phyloP scores from a whole-genome alignment of 176 grass and related monocot species.

The Hsuehochloa calcarea region DNA sequence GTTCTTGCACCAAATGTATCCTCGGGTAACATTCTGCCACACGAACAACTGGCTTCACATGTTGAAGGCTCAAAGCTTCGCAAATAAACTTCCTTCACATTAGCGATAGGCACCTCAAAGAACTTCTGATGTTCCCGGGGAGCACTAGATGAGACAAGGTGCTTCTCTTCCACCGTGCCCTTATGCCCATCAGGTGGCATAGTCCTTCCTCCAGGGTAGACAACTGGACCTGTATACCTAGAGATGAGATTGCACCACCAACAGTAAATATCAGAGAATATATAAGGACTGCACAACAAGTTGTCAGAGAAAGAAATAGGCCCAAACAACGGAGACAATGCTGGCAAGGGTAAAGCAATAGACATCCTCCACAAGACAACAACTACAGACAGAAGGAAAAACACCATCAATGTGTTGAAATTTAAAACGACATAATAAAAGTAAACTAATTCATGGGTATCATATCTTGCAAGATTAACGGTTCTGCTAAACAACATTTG shows the following conservation, averaged over 20 bases:
- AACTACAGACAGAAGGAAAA: background rate
- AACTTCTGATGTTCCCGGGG: slow-evolving; percentile 13
- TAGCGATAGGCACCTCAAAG: slow-evolving; percentile 23
- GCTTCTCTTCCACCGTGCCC: slow-evolving; percentile 36
- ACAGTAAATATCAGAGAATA: slow-evolving; percentile 18
- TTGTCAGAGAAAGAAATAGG: background rate
- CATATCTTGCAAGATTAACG: background rate
- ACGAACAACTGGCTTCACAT: slow-evolving; percentile 5
- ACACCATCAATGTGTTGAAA: background rate
- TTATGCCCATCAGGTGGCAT: slow-evolving; percentile 27
- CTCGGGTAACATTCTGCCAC: slow-evolving; percentile 43
- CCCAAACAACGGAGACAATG: background rate
- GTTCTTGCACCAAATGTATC: slow-evolving; percentile 30
- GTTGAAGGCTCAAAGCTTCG: slow-evolving; percentile 33
- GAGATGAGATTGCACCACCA: slow-evolving; percentile 17
- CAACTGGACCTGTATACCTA: slow-evolving; percentile 41
- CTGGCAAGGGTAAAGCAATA: background rate
- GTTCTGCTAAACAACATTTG: too few species aligned
- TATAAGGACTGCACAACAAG: background rate
- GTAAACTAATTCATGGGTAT: background rate
- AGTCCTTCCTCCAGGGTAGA: slow-evolving; percentile 36
- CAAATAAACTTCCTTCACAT: slow-evolving; percentile 22
- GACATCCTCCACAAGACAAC: background rate
- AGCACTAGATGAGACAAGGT: slow-evolving; percentile 23
- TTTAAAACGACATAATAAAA: background rate